phyloP scores from a whole-genome alignment of 331 rosid genomes.

The Ulmus americana region DNA sequence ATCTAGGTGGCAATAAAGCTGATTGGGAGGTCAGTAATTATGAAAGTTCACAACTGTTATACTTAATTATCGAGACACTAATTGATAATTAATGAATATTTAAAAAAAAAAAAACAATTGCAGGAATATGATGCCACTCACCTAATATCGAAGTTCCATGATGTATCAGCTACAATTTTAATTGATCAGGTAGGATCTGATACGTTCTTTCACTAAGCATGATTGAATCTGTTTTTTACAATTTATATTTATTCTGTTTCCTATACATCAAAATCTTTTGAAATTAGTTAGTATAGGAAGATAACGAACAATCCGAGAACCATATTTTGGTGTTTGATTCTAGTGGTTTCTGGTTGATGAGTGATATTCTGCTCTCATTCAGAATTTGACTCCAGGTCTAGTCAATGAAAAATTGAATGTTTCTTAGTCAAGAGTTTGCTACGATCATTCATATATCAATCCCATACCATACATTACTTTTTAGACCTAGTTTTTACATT shows the following conservation, averaged over 20 bases:
- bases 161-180: conserved; percentile 60
- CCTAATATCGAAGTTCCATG: conserved; percentile 42
- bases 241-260: not conserved
- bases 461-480: not conserved
- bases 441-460: too few relatives aligned
- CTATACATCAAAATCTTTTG: too few relatives aligned
- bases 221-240: not conserved
- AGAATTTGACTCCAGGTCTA: too few relatives aligned
- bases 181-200: conserved; percentile 71
- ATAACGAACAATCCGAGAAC: too few relatives aligned
- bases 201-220: not conserved
- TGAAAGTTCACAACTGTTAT: conserved; percentile 5
- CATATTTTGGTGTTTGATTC: too few relatives aligned
- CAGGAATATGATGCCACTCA: conserved; percentile 87
- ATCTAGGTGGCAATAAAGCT: conserved; percentile 64
- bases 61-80: conserved; percentile 7
- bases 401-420: too few relatives aligned
- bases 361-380: too few relatives aligned
- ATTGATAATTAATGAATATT: conserved; percentile 10
- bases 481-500: not conserved
- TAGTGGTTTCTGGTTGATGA: too few relatives aligned
- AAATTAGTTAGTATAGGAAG: too few relatives aligned
- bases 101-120: conserved; percentile 1
- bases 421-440: too few relatives aligned
- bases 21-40: conserved; percentile 73